A percentile compares a stretch with the other conserved stretches of the same genome.
Evolutionary conservation across 768 basidiomycete genomes (phyloP).

Genomic region (Suillus ampliporus): DNA sequence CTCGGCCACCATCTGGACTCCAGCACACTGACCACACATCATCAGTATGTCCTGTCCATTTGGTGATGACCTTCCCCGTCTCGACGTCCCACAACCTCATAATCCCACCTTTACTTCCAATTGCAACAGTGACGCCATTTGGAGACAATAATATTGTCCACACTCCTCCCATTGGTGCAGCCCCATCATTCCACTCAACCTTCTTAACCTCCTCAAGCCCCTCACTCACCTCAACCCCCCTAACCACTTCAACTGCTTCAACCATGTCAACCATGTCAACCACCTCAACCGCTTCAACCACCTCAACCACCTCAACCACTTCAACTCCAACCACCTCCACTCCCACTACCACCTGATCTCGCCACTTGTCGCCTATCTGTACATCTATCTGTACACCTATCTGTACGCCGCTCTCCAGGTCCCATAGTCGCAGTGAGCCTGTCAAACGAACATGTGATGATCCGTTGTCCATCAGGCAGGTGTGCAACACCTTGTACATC

Average conservation of each 20-base stretch:
- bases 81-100: constrained; percentile 18
- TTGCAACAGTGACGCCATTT: constrained; percentile 3
- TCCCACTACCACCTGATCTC: too few species aligned
- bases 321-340: too few species aligned
- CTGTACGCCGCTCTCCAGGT: not conserved
- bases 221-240: too few species aligned
- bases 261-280: too few species aligned
- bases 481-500: not conserved
- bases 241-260: too few species aligned
- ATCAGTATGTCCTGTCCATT: constrained; percentile 17
- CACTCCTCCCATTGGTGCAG: too few species aligned
- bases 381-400: too few species aligned
- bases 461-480: not conserved
- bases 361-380: too few species aligned
- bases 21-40: constrained; percentile 43
- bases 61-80: constrained; percentile 30
- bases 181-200: too few species aligned
- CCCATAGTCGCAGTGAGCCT: not conserved
- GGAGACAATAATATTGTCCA: not conserved
- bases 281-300: too few species aligned
- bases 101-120: constrained; percentile 6
- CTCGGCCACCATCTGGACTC: constrained; percentile 19
- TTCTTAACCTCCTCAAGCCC: too few species aligned
- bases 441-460: not conserved
- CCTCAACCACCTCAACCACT: too few species aligned